phyloP scores from a whole-genome alignment of 306 rosid genomes.

The Hylodesmum podocarpum region DNA sequence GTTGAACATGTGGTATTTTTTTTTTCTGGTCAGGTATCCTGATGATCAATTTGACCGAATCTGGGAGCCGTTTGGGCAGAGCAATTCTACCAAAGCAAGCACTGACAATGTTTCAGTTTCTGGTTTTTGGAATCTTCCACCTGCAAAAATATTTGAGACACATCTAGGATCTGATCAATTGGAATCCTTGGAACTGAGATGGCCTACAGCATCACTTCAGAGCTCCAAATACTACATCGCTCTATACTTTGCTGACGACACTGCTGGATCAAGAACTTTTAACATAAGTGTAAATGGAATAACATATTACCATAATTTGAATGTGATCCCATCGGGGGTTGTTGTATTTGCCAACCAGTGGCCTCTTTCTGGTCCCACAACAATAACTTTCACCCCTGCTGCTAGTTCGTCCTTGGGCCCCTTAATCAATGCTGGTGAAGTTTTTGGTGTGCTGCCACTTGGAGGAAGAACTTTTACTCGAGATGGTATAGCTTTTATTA shows the following conservation, averaged over 20 bases:
- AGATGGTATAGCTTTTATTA: slow-evolving; percentile 60
- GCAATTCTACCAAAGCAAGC: slow-evolving; percentile 34
- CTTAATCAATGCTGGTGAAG: slow-evolving; percentile 78
- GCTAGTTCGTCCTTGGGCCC: slow-evolving; percentile 63
- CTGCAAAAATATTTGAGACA: slow-evolving; percentile 61
- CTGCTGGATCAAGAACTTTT: slow-evolving; percentile 49
- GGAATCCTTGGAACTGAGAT: slow-evolving; percentile 54
- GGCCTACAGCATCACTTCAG: slow-evolving; percentile 66
- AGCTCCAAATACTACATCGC: slow-evolving; percentile 64
- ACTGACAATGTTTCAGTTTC: slow-evolving; percentile 59
- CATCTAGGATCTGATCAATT: slow-evolving; percentile 44
- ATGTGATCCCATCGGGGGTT: slow-evolving; percentile 57
- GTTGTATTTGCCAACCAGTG: slow-evolving; percentile 73
- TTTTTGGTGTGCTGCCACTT: slow-evolving; percentile 57
- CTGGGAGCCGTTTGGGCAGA: slow-evolving; percentile 63
- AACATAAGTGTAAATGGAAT: slow-evolving; percentile 61
- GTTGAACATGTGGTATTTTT: background rate
- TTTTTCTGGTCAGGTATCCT: slow-evolving; percentile 59
- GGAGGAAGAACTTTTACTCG: slow-evolving; percentile 72
- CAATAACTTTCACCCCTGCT: slow-evolving; percentile 61
- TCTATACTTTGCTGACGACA: slow-evolving; percentile 72
- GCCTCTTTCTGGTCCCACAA: slow-evolving; percentile 80
- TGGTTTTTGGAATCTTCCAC: slow-evolving; percentile 90
- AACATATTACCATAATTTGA: slow-evolving; percentile 55
- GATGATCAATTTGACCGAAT: slow-evolving; percentile 82